These are phyloP conservation scores for Protea cynaroides DNA, from an alignment of 164 flowering plant genomes.

Conservation along the genomic window DNA sequence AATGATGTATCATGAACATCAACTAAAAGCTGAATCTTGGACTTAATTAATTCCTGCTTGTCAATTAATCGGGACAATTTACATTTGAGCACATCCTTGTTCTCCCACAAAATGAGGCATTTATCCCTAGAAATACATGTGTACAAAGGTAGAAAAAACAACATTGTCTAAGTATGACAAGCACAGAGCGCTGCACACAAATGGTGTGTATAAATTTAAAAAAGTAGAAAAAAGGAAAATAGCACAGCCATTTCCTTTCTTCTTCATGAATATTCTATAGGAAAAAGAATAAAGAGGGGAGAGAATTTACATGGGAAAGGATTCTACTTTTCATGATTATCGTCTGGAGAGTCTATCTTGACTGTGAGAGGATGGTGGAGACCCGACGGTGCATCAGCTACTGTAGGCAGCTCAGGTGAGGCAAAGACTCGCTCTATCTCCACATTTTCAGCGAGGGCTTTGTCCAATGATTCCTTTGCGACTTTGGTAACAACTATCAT, in stretches of 20 bases:
- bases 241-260: background rate
- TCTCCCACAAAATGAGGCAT: constrained; percentile 5
- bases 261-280: background rate
- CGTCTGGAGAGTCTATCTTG: constrained; percentile 46
- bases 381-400: constrained; percentile 38
- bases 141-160: constrained; percentile 3
- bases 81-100: background rate
- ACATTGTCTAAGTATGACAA: constrained; percentile 13
- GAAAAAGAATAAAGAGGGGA: background rate
- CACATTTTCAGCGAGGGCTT: constrained; percentile 77
- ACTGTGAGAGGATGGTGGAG: constrained; percentile 72
- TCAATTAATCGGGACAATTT: background rate
- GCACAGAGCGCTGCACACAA: constrained; percentile 1
- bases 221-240: too few relatives aligned
- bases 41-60: background rate
- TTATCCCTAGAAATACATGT: constrained; percentile 7
- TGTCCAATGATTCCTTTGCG: constrained; percentile 77
- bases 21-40: background rate
- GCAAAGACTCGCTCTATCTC: constrained; percentile 36
- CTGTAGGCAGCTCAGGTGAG: constrained; percentile 40
- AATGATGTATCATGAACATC: too few relatives aligned
- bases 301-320: constrained; percentile 34
- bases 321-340: constrained; percentile 40
- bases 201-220: background rate
- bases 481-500: constrained; percentile 64